Evolutionary conservation across 768 basidiomycete genomes (phyloP), one percentile per base, ranked within the genome.

Genomic region (Clitopilus passeckerianus): DNA sequence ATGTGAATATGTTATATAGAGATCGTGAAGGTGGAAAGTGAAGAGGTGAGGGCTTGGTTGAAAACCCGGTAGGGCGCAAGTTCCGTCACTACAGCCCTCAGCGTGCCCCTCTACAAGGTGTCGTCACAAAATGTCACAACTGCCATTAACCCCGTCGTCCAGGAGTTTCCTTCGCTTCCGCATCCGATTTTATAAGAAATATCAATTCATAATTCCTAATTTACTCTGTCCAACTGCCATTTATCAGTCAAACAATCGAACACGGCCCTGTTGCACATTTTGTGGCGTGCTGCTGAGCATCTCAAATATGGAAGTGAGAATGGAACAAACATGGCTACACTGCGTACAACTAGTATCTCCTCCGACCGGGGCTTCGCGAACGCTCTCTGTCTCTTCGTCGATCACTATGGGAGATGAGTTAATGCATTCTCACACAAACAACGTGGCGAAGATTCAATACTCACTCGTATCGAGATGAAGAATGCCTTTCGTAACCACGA

Each of bases 391-490:
- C 87, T 68, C 86, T 75, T 53, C 87, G 82, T 73, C 87, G 83
- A 75, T 89, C 87, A 67, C 86, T 85, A 71, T 63, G 65, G 68
- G 57, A 58, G 55, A 65, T 62, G 64, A 57, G 70, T 72, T 67
- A 71, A 67, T 64, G 63, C 53, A 63, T 61, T 65, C 27, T 57
- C 37, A 56, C 60, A 63, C 67, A 64, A 63, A 68, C 27, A 59
- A 66, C 59, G 59, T 58, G 61, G 67, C 68, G 58, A 65, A 67
- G 64, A 52, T 27, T 53, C 54, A 60, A 27, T 18, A 80, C 87
- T 82, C 64, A 89, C 86, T 91, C 88, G 67, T 90, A 88, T 61
- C 91, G 86, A 58, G 86, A 83, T 57, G 82, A 77, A 63, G 80
- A 74, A 72, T 88, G 84, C 67, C 88, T 77, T 64, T 92, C 89